Evolutionary conservation across 225 moss, liverwort and hornwort species (phyloP), one percentile per base, ranked within the genome.

Genomic region (Sphagnum contortum): DNA sequence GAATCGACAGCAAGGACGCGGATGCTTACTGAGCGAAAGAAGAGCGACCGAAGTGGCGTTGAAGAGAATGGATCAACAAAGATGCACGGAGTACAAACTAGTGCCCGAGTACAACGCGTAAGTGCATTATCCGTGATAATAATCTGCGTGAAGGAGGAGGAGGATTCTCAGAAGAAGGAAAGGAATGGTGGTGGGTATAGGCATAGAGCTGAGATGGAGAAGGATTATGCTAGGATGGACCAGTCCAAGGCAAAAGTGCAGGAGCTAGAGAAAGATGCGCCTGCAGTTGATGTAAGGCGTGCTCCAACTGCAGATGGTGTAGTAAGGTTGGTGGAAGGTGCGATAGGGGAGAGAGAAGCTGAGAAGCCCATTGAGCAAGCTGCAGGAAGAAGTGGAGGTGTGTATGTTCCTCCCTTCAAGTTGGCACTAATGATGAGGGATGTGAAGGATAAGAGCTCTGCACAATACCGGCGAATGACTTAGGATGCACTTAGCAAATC

Each of bases 401-500:
- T 88, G 48, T 93, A 90, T 11, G 77, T 93, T 65, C 90, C 93
- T 13, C 90, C 93, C 3, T 93, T 93, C 65, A 93, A 93, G 75
- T 76, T 93, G 70, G 93, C 90, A 48, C 93, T 90, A 75, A 91
- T 91, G 94, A 81, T 91, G 77, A 89, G 72, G 64, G 94, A 91
- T 10, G 77, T 91, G 6, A 77, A 91, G 13, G 91, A 91, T 60
- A 94, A 91, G 51, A 91, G 91, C 66, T 88, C 88, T 3, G 14
- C 72, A 68, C 88, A 91, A 73, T 94, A 91, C 62, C 94, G 91
- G 81, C 72, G 91, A 57, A 69, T 91, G 79, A 94, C 94, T 2
- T 91, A 88, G 91, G 94, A 94, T 71, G 94, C 94, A 47, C 68
- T 94, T 61, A 78, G 91, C 68, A 94, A 94, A 68, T 88, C 88